These are phyloP conservation scores for Zasmidium cellare DNA, from an alignment of 2,329 filamentous ascomycete species.

Conservation along the genomic window DNA sequence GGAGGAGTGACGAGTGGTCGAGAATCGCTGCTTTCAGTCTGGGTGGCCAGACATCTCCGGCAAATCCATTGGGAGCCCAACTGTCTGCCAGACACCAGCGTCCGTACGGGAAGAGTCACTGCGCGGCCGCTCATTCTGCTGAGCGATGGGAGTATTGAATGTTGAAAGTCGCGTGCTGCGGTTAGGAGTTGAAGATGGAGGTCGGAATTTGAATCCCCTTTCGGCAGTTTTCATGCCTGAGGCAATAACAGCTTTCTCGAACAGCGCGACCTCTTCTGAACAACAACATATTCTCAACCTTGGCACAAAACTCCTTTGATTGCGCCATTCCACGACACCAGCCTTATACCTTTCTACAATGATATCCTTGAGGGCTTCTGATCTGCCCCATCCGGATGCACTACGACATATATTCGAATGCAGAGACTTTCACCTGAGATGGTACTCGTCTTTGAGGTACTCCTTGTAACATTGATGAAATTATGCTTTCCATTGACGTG, in stretches of 20 bases:
- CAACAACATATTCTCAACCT: not conserved
- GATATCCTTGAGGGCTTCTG: too few species aligned
- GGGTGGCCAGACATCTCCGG: slow-evolving; percentile 33
- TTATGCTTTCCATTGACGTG: too few species aligned
- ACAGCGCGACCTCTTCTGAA: not conserved
- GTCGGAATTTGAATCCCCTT: not conserved
- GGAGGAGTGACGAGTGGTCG: slow-evolving; percentile 3
- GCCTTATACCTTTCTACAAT: too few species aligned
- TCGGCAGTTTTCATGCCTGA: not conserved
- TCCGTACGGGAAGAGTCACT: slow-evolving; percentile 27
- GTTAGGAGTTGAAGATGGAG: not conserved
- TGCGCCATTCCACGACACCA: too few species aligned
- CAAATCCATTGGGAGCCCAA: slow-evolving; percentile 30
- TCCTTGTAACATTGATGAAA: too few species aligned
- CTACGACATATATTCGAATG: too few species aligned
- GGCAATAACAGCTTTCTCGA: not conserved
- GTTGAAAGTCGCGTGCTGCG: slow-evolving; percentile 12
- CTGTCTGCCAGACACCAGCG: slow-evolving; percentile 15
- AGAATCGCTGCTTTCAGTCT: slow-evolving; percentile 18
- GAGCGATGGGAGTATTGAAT: slow-evolving; percentile 4
- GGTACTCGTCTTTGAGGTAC: too few species aligned
- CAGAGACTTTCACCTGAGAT: too few species aligned
- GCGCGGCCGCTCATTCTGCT: slow-evolving; percentile 28
- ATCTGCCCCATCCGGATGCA: too few species aligned
- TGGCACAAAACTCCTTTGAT: too few species aligned